Conservation (phyloP, 2,329 filamentous ascomycete species). For the Verticillium dahliae region DNA sequence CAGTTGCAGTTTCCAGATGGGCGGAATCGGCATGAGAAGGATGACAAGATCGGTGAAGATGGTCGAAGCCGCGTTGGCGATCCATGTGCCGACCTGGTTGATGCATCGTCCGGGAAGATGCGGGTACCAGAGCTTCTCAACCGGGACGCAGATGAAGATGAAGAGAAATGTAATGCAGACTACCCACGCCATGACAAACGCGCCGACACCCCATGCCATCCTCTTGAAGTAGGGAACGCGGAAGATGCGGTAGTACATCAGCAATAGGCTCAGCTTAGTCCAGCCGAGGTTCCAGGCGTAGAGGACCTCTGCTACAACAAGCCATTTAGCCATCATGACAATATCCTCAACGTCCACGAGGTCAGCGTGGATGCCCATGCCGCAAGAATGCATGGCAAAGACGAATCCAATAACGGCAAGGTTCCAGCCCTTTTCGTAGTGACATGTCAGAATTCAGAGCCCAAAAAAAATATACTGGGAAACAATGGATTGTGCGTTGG, state of each 20-base stretch:
- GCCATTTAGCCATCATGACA: constrained; percentile 37
- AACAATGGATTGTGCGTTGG: neutral
- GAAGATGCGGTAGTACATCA: constrained; percentile 49
- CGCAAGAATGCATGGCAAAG: constrained; percentile 36
- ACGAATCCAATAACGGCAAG: constrained; percentile 38
- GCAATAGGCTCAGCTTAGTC: constrained; percentile 42
- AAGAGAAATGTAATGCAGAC: constrained; percentile 40
- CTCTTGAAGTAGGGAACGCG: constrained; percentile 34
- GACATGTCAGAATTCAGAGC: neutral
- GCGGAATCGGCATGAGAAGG: constrained; percentile 33
- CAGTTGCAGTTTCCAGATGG: constrained; percentile 38
- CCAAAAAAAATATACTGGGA: neutral
- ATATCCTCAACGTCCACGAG: constrained; percentile 26
- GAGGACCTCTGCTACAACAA: constrained; percentile 39
- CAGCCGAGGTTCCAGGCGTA: constrained; percentile 41
- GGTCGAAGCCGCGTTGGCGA: constrained; percentile 40
- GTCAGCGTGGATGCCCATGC: constrained; percentile 41
- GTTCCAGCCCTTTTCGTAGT: constrained; percentile 28
- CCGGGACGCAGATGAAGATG: constrained; percentile 45
- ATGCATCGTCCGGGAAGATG: constrained; percentile 38
- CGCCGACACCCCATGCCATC: constrained; percentile 30
- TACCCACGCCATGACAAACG: constrained; percentile 39
- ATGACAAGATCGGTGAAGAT: constrained; percentile 40
- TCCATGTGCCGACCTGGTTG: constrained; percentile 42
- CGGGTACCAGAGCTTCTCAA: constrained; percentile 41